Percentiles rank a stretch among this genome's conserved stretches.
Conservation (phyloP, 345 rosid genomes). For the Citropsis articulata region DNA sequence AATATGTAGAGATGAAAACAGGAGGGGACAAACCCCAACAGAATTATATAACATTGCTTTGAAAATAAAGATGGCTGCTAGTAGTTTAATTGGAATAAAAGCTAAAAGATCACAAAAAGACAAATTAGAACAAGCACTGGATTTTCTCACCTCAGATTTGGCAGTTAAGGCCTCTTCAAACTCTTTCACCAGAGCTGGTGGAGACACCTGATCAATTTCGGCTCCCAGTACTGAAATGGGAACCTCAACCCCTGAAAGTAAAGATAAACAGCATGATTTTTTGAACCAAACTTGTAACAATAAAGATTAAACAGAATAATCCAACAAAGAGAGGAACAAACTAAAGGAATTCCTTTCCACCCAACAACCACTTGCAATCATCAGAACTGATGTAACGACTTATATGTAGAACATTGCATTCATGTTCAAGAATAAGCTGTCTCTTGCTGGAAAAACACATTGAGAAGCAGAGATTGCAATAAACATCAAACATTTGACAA, state of each 20-base stretch:
- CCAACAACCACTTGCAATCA: neutral
- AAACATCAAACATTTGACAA: neutral
- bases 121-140: neutral
- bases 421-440: neutral
- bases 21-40: neutral
- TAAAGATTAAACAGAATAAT: neutral
- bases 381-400: neutral
- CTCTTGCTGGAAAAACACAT: neutral
- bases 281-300: neutral
- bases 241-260: constrained; percentile 38
- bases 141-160: constrained; percentile 38
- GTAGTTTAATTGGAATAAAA: neutral
- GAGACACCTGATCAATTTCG: constrained; percentile 36
- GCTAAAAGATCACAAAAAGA: neutral
- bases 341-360: neutral
- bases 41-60: neutral
- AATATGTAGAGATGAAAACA: neutral
- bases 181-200: constrained; percentile 45
- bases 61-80: neutral
- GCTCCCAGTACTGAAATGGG: constrained; percentile 58
- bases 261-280: neutral
- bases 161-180: constrained; percentile 41
- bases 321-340: neutral
- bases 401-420: neutral
- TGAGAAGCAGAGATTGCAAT: neutral